phyloP scores from a whole-genome alignment of 2,329 filamentous ascomycete species.

The Nemania sp. region DNA sequence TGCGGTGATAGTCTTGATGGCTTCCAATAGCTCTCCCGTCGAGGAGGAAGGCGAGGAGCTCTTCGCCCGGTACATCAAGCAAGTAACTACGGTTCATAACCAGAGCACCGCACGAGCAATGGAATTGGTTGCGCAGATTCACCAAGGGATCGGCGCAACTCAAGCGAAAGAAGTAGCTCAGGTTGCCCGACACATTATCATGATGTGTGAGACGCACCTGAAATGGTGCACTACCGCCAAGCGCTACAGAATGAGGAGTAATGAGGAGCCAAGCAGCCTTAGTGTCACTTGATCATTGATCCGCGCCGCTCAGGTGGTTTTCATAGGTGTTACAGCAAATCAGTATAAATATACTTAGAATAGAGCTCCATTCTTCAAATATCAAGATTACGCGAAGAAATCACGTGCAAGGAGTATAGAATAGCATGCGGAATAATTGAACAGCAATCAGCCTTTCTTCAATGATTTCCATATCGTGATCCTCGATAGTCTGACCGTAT shows the following conservation, averaged over 20 bases:
- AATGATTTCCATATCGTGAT: no score
- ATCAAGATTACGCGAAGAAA: no score
- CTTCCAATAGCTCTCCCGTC: background rate
- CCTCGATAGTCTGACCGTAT: no score
- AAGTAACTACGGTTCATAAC: background rate
- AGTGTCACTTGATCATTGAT: background rate
- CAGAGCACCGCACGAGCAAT: background rate
- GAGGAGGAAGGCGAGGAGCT: background rate
- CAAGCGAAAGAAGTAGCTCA: background rate
- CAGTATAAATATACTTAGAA: background rate
- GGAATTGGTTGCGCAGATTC: conserved; percentile 3
- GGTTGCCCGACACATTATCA: conserved; percentile 7
- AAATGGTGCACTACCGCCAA: conserved; percentile 15
- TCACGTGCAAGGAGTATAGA: no score
- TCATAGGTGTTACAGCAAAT: background rate
- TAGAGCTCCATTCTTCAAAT: no score
- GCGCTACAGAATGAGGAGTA: conserved; percentile 1
- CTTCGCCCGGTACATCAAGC: conserved; percentile 1
- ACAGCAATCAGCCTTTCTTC: no score
- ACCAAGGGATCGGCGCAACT: background rate
- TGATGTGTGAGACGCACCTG: conserved; percentile 13
- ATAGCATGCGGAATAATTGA: no score
- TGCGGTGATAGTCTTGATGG: conserved; percentile 4
- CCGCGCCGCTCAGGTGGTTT: background rate
- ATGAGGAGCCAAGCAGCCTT: background rate